phyloP scores from a whole-genome alignment of 306 rosid species.

The Cucumis hystrix region DNA sequence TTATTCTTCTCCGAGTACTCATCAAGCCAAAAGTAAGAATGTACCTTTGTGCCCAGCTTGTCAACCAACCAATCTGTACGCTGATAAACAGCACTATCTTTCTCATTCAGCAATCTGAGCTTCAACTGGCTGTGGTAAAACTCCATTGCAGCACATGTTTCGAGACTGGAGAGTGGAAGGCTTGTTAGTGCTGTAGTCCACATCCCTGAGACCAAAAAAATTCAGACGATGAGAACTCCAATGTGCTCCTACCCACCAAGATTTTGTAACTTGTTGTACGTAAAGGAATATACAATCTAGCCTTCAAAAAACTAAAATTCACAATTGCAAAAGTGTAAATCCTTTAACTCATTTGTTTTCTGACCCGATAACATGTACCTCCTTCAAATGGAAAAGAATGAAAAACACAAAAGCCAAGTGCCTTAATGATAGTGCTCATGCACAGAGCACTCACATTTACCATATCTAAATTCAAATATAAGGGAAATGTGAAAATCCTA shows the following conservation, averaged over 20 bases:
- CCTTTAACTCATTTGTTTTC: neutral
- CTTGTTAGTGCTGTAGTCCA: conserved; percentile 53
- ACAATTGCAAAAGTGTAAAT: neutral
- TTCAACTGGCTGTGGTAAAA: conserved; percentile 74
- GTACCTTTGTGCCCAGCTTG: conserved; percentile 78
- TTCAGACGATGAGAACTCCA: neutral
- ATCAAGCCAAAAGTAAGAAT: conserved; percentile 87
- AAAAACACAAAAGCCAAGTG: neutral
- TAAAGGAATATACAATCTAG: neutral
- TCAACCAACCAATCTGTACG: conserved; percentile 73
- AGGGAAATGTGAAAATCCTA: neutral
- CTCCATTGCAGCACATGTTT: conserved; percentile 70
- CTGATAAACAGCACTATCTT: conserved; percentile 42
- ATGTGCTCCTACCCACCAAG: neutral
- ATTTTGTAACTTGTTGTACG: neutral
- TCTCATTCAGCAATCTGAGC: conserved; percentile 64
- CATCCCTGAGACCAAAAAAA: conserved; percentile 32
- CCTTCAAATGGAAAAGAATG: neutral
- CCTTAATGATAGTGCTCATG: neutral
- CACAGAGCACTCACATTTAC: neutral
- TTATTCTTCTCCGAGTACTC: conserved; percentile 75
- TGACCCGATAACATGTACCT: neutral
- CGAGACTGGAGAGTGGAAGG: conserved; percentile 79
- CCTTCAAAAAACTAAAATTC: neutral
- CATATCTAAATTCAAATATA: neutral